Evolutionary conservation across 192 early-diverging fungal genomes (phyloP).

Genomic region (Podila epigama): DNA sequence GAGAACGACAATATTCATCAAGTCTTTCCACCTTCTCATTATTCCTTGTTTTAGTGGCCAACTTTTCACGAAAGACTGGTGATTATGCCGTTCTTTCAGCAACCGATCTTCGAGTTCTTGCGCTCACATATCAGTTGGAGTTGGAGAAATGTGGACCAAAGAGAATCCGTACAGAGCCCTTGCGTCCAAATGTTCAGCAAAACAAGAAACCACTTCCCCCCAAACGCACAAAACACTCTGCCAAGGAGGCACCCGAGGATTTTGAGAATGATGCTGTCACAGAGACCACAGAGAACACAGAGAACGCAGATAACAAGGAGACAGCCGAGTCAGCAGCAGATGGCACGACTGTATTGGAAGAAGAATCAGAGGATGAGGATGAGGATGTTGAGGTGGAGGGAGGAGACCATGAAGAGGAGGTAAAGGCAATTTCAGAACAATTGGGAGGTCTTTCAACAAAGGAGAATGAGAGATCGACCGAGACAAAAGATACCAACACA

Average conservation of each 20-base stretch:
- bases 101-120: constrained; percentile 90
- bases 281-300: background rate
- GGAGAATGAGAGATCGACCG: background rate
- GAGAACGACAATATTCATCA: too few species aligned
- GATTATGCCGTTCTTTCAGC: constrained; percentile 83
- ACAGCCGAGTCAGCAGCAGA: background rate
- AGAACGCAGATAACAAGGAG: background rate
- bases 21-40: too few species aligned
- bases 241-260: constrained; percentile 32
- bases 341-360: constrained; percentile 39
- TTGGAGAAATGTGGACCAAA: constrained; percentile 76
- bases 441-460: constrained; percentile 32
- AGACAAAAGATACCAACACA: background rate
- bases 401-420: constrained; percentile 16
- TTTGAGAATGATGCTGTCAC: constrained; percentile 29
- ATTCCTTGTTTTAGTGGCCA: constrained; percentile 62
- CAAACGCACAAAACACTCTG: constrained; percentile 37
- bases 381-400: background rate
- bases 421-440: constrained; percentile 26
- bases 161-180: constrained; percentile 76
- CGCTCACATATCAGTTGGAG: constrained; percentile 88
- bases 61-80: constrained; percentile 90
- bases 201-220: constrained; percentile 1
- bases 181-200: constrained; percentile 41
- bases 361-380: constrained; percentile 21